phyloP scores from a whole-genome alignment of 306 rosid genomes.

The Fragaria vesca region DNA sequence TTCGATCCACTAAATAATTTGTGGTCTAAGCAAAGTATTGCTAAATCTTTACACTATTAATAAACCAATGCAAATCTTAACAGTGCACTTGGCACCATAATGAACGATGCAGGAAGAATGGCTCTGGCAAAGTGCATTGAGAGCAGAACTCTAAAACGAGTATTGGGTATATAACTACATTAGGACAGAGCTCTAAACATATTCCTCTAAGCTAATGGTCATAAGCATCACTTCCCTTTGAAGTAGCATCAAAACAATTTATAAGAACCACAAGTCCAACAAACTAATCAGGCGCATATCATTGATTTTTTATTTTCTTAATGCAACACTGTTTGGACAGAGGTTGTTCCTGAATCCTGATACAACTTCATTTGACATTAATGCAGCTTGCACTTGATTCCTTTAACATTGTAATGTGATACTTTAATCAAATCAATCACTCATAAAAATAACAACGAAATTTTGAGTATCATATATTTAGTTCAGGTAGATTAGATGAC shows the following conservation, averaged over 20 bases:
- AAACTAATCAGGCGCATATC: not conserved
- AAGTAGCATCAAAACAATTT: conserved; percentile 25
- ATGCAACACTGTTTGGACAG: not conserved
- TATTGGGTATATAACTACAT: not conserved
- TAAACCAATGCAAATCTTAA: not conserved
- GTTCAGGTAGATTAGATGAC: not conserved
- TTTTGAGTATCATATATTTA: not conserved
- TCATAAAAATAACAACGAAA: not conserved
- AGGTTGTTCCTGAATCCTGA: not conserved
- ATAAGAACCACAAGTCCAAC: conserved; percentile 17
- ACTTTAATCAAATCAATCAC: not conserved
- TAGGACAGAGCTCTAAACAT: not conserved
- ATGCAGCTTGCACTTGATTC: not conserved
- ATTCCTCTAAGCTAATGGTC: not conserved
- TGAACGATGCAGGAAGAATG: not conserved
- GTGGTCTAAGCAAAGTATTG: not conserved
- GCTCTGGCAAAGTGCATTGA: not conserved
- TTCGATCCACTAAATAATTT: not conserved
- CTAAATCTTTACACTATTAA: not conserved
- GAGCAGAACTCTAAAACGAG: not conserved
- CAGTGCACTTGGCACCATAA: not conserved
- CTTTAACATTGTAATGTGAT: not conserved
- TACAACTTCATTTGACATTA: not conserved
- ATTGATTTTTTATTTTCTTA: not conserved
- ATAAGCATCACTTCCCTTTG: not conserved